Base-by-base conservation (phyloP, 2,329 filamentous ascomycete genomes). In the Acrocalymma vagum region DNA sequence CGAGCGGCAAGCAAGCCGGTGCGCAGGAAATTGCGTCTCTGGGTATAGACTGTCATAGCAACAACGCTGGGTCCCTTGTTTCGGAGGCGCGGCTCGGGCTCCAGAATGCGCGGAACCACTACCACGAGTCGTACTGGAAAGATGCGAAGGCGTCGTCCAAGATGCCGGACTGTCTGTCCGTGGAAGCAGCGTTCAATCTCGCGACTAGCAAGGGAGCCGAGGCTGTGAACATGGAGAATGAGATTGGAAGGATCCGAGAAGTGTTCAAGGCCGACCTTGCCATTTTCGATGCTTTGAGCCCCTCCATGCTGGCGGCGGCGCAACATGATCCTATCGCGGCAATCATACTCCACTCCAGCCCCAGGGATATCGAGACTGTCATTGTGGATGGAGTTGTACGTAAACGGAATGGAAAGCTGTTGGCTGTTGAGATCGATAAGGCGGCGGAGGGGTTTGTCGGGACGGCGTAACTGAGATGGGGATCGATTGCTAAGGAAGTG, bases 41-140 rank as follows among this genome's bases (percentile, higher is more conserved):
- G 0, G 79, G 80, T 2, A 68, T 83, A 8, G 80, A 83, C 51
- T 82, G 78, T 1, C 78, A 81, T 55, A 74, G 77, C 30, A 75
- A 76, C 11, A 81, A 74, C 48, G 75, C 72, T 1, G 70, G 72
- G 3, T 78, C 80, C 24, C 54, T 65, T 10, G 37, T 59, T 6
- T 33, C 32, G 0, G 80, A 83, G 54, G 76, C 79, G 2, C 71
- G 79, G 3, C 51, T 83, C 8, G 82, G 78, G 71, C 61, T 82
- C 2, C 80, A 81, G 51, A 63, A 63, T 6, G 71, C 69, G 3
- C 69, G 80, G 3, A 55, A 61, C 7, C 57, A 72, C 11, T 79
- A 70, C 53, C 56, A 67, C 29, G 56, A 73, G n/a, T 65, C 73
- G 3, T 55, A 72, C 17, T 51, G 78, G 20, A 56, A 69, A 1